Conservation (phyloP, 2,329 filamentous ascomycete genomes). For the Aspergillus sp. region DNA sequence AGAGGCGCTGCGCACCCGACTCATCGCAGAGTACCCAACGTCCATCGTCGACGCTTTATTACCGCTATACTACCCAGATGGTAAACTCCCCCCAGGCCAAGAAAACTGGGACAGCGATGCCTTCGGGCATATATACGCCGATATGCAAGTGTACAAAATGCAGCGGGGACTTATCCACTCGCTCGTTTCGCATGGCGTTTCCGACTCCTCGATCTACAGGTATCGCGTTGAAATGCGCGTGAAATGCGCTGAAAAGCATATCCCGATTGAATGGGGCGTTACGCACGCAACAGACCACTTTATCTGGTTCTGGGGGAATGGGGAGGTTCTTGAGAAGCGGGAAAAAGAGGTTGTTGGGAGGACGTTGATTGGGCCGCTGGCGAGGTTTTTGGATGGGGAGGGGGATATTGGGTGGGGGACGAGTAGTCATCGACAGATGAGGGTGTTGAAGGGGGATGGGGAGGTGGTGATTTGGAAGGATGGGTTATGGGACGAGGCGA, state of each 20-base stretch:
- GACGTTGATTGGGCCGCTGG: constrained; percentile 24
- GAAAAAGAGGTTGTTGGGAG: constrained; percentile 40
- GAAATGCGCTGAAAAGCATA: constrained; percentile 36
- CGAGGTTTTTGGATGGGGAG: constrained; percentile 21
- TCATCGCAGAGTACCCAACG: constrained; percentile 49
- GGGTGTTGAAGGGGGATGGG: constrained; percentile 42
- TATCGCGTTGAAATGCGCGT: constrained; percentile 52
- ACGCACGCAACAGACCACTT: constrained; percentile 49
- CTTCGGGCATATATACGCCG: constrained; percentile 51
- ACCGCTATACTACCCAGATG: constrained; percentile 37
- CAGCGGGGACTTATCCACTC: constrained; percentile 46
- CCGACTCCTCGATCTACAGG: constrained; percentile 42
- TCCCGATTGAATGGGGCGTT: constrained; percentile 46
- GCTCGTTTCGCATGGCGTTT: constrained; percentile 34
- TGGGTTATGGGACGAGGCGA: constrained; percentile 39
- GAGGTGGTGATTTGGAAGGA: constrained; percentile 43
- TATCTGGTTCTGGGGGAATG: constrained; percentile 53
- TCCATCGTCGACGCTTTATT: constrained; percentile 40
- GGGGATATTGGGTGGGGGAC: constrained; percentile 21
- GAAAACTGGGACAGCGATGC: constrained; percentile 43
- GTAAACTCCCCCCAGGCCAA: constrained; percentile 33
- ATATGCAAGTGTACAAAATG: constrained; percentile 50
- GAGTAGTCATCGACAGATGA: constrained; percentile 28
- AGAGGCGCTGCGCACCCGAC: constrained; percentile 37
- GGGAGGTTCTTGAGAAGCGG: constrained; percentile 29